Conservation (phyloP, 148 eudicot genomes). For the Rhododendron williamsianum region DNA sequence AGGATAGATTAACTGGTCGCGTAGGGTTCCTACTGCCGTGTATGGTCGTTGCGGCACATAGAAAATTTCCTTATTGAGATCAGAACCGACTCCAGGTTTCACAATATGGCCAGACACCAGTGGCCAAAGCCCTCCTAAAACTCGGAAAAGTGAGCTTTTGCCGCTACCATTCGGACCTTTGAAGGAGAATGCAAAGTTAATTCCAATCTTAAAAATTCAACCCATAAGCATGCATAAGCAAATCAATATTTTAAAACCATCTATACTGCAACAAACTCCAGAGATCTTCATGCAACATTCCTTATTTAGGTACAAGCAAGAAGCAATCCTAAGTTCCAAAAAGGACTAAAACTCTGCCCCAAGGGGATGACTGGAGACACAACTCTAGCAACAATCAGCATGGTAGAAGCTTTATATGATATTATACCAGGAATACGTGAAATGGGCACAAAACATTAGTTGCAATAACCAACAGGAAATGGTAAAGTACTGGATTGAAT, state of each 20-base stretch:
- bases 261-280: neutral
- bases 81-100: conserved; percentile 96
- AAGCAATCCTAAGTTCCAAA: neutral
- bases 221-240: neutral
- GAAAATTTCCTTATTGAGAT: conserved; percentile 93
- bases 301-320: neutral
- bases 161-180: conserved; percentile 99
- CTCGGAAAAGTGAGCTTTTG: conserved; percentile 96
- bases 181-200: conserved; percentile 12
- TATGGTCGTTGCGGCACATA: conserved; percentile 97
- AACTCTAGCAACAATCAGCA: neutral
- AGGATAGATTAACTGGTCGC: conserved; percentile 98
- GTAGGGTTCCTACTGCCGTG: conserved; percentile 94
- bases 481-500: neutral
- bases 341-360: neutral
- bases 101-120: conserved; percentile 90
- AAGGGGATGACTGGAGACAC: neutral
- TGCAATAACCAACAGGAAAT: neutral
- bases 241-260: neutral
- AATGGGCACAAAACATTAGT: neutral
- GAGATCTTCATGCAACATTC: neutral
- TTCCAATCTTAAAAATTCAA: neutral
- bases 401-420: neutral
- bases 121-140: conserved; percentile 98
- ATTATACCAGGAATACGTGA: neutral